These are phyloP conservation scores for Podaxis rugospora DNA, from an alignment of 768 basidiomycete genomes.

Conservation along the genomic window DNA sequence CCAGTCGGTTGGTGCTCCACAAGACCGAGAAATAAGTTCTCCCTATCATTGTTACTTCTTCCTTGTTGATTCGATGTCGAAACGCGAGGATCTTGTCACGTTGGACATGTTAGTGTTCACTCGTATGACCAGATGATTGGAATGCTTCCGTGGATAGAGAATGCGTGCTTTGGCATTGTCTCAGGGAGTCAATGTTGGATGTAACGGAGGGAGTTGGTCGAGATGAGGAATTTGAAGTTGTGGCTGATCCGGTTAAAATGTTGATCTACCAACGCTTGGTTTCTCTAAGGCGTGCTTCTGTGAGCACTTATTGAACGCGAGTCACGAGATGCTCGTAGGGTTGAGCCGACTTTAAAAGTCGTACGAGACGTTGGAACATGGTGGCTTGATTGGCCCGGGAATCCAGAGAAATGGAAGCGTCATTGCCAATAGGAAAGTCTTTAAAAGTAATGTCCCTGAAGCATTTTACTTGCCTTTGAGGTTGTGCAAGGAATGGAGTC, in stretches of 20 bases:
- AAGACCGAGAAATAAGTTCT: slow-evolving; percentile 25
- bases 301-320: too few relatives aligned
- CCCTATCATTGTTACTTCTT: too few relatives aligned
- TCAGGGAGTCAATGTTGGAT: too few relatives aligned
- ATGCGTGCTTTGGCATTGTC: not conserved
- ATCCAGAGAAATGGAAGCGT: not conserved
- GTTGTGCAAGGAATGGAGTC: not conserved
- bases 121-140: not conserved
- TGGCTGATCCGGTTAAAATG: too few relatives aligned
- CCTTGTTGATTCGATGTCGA: not conserved
- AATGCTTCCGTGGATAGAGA: not conserved
- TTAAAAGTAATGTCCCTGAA: not conserved
- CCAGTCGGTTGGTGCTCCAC: slow-evolving; percentile 26
- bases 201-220: too few relatives aligned
- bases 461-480: not conserved
- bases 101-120: not conserved
- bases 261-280: too few relatives aligned
- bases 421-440: not conserved
- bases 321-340: too few relatives aligned
- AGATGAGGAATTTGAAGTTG: too few relatives aligned
- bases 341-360: not conserved
- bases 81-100: not conserved
- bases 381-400: too few relatives aligned
- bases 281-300: too few relatives aligned
- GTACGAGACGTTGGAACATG: not conserved